Base-by-base conservation (phyloP, 2,329 filamentous ascomycete genomes). In the Xylariaceae sp. region DNA sequence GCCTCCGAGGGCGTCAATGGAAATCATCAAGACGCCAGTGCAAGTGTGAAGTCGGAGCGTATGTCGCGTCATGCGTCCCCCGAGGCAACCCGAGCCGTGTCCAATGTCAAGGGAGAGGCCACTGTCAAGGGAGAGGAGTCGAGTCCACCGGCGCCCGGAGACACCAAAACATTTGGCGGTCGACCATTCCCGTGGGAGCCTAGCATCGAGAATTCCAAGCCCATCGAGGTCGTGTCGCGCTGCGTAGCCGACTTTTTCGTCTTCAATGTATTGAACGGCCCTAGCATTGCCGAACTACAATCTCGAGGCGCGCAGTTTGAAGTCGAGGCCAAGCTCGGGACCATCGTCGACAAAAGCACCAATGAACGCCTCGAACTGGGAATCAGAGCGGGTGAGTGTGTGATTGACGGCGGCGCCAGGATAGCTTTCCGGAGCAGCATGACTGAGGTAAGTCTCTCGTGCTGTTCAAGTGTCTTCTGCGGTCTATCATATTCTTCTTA, bases 251-350 rank as follows among this genome's bases (percentile, higher is more conserved):
- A 94, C 53, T 94, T 88, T 49, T 64, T 95, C 9, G 93, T 80
- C 53, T 56, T 75, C 30, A 69, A 82, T 35, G 80, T 92, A 13
- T 70, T 92, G 5, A 65, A 70, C 32, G 77, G 78, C 40, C 67
- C 72, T n/a, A 76, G 84, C 44, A 68, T 79, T 23, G 70, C 70
- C 19, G 77, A 83, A 45, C 72, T 83, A 14, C 59, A 65, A 12
- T 72, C 72, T 32, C 70, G 74, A 12, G 77, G 77, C 5, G 80
- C 88, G 11, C 74, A 86, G 39, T 79, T 95, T 33, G 92, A 98
- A 59, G 84, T 98, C 35, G 92, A 98, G 62, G 92, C 88, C 8
- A 96, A 96, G 58, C 68, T 96, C 30, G 92, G 92, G 13, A 81
- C 78, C 17, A 69, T 96, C 11, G 75, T 90, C 37, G 80, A 86